phyloP scores from a whole-genome alignment of 2,329 filamentous ascomycete species.

The Diaporthe vaccinii region DNA sequence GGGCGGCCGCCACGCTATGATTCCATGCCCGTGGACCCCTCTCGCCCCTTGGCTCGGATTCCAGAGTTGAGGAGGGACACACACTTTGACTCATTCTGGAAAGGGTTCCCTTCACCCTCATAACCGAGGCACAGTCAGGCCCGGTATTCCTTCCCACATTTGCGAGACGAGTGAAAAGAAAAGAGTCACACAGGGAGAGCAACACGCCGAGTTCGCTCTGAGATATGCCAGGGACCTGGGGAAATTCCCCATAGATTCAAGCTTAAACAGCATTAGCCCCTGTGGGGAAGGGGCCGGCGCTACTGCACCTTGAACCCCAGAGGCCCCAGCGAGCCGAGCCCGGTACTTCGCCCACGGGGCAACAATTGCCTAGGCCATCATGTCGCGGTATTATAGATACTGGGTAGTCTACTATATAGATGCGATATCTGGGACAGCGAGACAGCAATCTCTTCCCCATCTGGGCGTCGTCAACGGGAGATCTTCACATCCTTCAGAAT shows the following conservation, averaged over 20 bases:
- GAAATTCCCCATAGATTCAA: conserved; percentile 27
- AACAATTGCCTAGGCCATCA: not conserved
- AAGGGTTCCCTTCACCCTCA: not conserved
- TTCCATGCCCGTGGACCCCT: not conserved
- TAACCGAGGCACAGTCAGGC: too few species aligned
- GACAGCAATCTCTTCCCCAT: not conserved
- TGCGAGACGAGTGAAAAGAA: not conserved
- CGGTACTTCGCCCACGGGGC: not conserved
- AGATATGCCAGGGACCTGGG: conserved; percentile 13
- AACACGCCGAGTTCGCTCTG: conserved; percentile 18
- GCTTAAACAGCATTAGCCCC: conserved; percentile 5
- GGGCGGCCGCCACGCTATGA: not conserved
- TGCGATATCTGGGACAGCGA: not conserved
- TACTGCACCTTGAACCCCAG: conserved; percentile 31
- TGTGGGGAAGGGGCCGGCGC: conserved; percentile 24
- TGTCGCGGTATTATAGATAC: not conserved
- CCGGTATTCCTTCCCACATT: not conserved
- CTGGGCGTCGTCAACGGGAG: not conserved
- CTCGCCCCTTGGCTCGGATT: not conserved
- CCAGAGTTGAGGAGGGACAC: not conserved
- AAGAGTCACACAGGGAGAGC: not conserved
- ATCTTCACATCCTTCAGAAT: not conserved
- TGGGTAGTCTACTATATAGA: too few species aligned
- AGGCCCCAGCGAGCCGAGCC: not conserved
- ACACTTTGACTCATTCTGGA: not conserved